phyloP scores from a whole-genome alignment of 176 grass and related monocot species.

The Eleusine coracana region DNA sequence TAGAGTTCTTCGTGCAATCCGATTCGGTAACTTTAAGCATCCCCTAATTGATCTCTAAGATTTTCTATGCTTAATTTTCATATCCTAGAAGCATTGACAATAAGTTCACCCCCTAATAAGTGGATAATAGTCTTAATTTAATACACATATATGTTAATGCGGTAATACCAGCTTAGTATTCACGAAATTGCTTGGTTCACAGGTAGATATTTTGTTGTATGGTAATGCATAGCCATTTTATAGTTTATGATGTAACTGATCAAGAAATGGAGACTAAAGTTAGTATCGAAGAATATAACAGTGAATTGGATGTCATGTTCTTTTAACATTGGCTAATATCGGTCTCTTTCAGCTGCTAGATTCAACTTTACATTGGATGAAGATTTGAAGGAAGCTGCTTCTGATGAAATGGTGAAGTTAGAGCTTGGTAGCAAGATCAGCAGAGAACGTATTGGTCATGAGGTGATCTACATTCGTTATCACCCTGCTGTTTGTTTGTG shows the following conservation, averaged over 20 bases:
- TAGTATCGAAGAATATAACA: conserved; percentile 6
- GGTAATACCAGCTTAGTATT: conserved; percentile 4
- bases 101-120: conserved; percentile 15
- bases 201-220: conserved; percentile 26
- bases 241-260: conserved; percentile 21
- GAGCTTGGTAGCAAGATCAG: conserved; percentile 92
- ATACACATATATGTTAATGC: neutral
- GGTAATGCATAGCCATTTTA: conserved; percentile 6
- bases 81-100: conserved; percentile 5
- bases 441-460: conserved; percentile 88
- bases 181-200: conserved; percentile 2
- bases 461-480: conserved; percentile 49
- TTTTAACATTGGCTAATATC: conserved; percentile 30
- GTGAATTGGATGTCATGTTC: conserved; percentile 21
- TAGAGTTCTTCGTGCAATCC: conserved; percentile 96
- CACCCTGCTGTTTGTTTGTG: neutral
- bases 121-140: conserved; percentile 22
- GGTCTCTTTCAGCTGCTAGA: conserved; percentile 71
- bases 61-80: conserved; percentile 15
- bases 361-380: conserved; percentile 85
- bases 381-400: conserved; percentile 84
- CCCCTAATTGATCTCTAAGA: conserved; percentile 22
- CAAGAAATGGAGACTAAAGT: conserved; percentile 11
- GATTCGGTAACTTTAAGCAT: conserved; percentile 67
- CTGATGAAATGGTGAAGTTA: conserved; percentile 78